Base-by-base conservation (phyloP, 192 early-diverging fungal genomes). In the Coemansia sp. region DNA sequence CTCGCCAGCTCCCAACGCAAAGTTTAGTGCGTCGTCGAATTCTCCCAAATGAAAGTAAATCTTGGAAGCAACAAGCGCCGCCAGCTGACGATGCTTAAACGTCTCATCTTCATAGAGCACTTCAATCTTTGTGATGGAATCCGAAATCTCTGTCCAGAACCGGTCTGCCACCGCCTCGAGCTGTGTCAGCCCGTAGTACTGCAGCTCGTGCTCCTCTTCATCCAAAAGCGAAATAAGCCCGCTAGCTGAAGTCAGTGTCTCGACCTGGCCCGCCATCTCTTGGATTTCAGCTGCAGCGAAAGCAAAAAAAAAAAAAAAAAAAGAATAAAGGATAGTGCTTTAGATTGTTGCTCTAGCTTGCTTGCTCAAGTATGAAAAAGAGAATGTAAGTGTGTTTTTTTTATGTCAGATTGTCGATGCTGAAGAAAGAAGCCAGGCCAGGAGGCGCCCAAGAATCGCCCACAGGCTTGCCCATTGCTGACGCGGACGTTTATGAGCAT, bases 121-220 rank as follows among this genome's bases (percentile, higher is more conserved):
- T 66, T 97, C 95, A 74, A 94, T 98, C 72, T 49, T 60, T 33
- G 69, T 68, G 63, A 78, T 78, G 5, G 89, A 81, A 67, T 99
- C 97, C 7, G 95, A 87, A 54, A 97, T 98, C 70, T 99, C 97
- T 15, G 95, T 88, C 97, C 97, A 99, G 69, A 98, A 99, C 54
- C 86, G 80, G 80, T 97, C 89, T 19, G 95, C 90, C 51, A 97
- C 70, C 10, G 58, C 70, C 61, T 97, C 87, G 26, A 99, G 86
- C 80, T 96, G 90, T 54, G 90, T 68, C 34, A 99, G 83, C 17
- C 94, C 93, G 78, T 95, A 96, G 46, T 88, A 83, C 69, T 95
- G 88, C 37, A 99, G 87, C 61, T 91, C 88, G 34, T 90, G 89
- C 57, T 95, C 85, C 11, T 83, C 69, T 63, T 99, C 97, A 62